These are phyloP conservation scores for Crucihimalaya himalaica DNA, from an alignment of 345 rosid genomes.

Conservation along the genomic window DNA sequence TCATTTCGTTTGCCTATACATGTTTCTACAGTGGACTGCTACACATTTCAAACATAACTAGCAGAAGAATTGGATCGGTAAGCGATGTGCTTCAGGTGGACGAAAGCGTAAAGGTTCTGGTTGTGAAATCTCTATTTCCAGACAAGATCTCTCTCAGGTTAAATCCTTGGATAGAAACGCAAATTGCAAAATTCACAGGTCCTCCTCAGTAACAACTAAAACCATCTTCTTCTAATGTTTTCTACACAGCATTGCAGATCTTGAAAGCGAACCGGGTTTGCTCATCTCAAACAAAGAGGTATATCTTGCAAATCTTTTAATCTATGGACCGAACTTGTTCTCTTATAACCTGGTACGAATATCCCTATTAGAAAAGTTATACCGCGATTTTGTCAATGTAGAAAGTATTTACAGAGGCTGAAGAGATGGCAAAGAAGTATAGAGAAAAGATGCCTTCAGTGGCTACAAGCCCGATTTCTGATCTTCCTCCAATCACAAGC, in stretches of 20 bases:
- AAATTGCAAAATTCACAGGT: neutral
- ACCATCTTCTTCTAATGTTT: too few relatives aligned
- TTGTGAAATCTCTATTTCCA: slow-evolving; percentile 70
- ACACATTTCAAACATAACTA: slow-evolving; percentile 81
- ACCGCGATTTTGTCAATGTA: slow-evolving; percentile 25
- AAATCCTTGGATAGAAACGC: neutral
- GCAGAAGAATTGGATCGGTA: slow-evolving; percentile 54
- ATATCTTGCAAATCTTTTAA: neutral
- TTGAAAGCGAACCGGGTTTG: slow-evolving; percentile 88
- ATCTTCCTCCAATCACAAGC: slow-evolving; percentile 40
- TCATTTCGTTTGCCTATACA: neutral
- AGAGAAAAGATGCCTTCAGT: slow-evolving; percentile 55
- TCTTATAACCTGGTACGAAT: neutral
- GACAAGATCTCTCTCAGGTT: slow-evolving; percentile 91
- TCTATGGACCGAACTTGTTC: neutral
- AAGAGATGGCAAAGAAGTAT: slow-evolving; percentile 82
- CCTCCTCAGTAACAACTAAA: neutral
- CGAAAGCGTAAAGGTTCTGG: slow-evolving; percentile 77
- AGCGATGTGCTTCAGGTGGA: slow-evolving; percentile 65
- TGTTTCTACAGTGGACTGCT: slow-evolving; percentile 69
- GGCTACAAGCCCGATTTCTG: slow-evolving; percentile 29
- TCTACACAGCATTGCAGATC: slow-evolving; percentile 69
- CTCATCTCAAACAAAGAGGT: slow-evolving; percentile 83
- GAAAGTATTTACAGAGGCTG: slow-evolving; percentile 84
- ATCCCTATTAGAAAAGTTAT: neutral